Evolutionary conservation across 306 rosid species (phyloP).

Genomic region (Medicago truncatula): DNA sequence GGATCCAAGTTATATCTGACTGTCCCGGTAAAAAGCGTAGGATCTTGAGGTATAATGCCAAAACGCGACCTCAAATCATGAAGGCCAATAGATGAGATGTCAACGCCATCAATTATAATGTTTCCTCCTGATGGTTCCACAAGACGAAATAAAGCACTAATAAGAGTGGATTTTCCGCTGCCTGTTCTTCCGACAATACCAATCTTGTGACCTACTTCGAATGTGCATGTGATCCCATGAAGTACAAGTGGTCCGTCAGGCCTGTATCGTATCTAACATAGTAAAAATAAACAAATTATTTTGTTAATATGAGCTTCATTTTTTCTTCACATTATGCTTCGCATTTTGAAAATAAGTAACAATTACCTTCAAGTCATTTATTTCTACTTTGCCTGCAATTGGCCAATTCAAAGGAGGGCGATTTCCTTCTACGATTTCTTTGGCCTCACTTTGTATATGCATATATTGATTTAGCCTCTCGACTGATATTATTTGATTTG

Average conservation of each 20-base stretch:
- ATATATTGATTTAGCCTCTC: slow-evolving; percentile 81
- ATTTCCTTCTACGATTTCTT: slow-evolving; percentile 61
- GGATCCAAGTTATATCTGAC: slow-evolving; percentile 83
- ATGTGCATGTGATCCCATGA: slow-evolving; percentile 72
- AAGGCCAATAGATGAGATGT: slow-evolving; percentile 76
- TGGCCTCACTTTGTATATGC: slow-evolving; percentile 80
- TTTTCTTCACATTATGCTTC: background rate
- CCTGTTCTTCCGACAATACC: slow-evolving; percentile 86
- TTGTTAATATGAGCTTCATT: background rate
- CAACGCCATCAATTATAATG: slow-evolving; percentile 69
- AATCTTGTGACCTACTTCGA: slow-evolving; percentile 78
- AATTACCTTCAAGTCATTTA: slow-evolving; percentile 67
- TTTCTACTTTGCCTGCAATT: slow-evolving; percentile 65
- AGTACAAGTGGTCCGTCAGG: slow-evolving; percentile 73
- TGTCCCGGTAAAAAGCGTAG: slow-evolving; percentile 84
- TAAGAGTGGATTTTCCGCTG: slow-evolving; percentile 86
- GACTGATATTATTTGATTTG: slow-evolving; percentile 76
- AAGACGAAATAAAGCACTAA: slow-evolving; percentile 71
- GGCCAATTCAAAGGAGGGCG: slow-evolving; percentile 81
- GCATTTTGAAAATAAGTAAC: background rate
- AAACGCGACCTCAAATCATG: slow-evolving; percentile 80
- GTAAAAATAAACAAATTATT: background rate
- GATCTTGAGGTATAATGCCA: slow-evolving; percentile 88
- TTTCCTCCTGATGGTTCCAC: slow-evolving; percentile 75
- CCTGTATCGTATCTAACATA: slow-evolving; percentile 70